Evolutionary conservation across 768 basidiomycete genomes (phyloP).

Genomic region (Candolleomyces aberdarensis): DNA sequence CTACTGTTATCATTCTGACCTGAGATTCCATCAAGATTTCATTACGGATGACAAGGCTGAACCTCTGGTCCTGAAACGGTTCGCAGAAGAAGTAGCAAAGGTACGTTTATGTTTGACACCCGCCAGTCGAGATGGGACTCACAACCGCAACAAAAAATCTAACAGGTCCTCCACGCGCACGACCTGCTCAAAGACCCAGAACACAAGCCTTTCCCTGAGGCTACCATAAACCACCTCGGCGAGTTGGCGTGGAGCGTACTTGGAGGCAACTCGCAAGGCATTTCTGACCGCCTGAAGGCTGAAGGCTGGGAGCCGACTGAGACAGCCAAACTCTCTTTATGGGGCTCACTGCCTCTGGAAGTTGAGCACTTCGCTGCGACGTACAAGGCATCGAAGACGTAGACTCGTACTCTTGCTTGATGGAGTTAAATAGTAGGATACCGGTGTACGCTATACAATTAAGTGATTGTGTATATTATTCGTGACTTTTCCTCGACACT

Average conservation of each 20-base stretch:
- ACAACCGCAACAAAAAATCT: constrained; percentile 15
- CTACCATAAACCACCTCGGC: not conserved
- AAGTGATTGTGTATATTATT: no score
- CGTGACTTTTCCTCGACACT: no score
- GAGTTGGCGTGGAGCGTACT: not conserved
- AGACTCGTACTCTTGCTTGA: no score
- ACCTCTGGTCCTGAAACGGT: no score
- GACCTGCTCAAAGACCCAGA: not conserved
- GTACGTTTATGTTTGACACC: no score
- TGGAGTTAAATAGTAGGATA: no score
- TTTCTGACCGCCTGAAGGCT: constrained; percentile 23
- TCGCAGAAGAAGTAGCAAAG: no score
- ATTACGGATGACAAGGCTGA: not conserved
- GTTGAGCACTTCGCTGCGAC: not conserved
- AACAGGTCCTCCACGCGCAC: constrained; percentile 37
- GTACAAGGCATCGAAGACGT: no score
- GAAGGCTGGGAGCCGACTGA: constrained; percentile 39
- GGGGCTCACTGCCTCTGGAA: constrained; percentile 48
- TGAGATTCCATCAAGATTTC: constrained; percentile 28
- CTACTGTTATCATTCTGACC: constrained; percentile 1
- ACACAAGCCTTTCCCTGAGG: not conserved
- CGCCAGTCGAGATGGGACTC: not conserved
- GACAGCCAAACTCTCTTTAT: constrained; percentile 49
- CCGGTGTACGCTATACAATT: no score
- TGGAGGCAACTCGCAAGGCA: not conserved